A percentile compares a stretch with the other conserved stretches of the same genome.
Evolutionary conservation across 106 monocot species (phyloP).

Genomic region (Dendrobium chrysotoxum): DNA sequence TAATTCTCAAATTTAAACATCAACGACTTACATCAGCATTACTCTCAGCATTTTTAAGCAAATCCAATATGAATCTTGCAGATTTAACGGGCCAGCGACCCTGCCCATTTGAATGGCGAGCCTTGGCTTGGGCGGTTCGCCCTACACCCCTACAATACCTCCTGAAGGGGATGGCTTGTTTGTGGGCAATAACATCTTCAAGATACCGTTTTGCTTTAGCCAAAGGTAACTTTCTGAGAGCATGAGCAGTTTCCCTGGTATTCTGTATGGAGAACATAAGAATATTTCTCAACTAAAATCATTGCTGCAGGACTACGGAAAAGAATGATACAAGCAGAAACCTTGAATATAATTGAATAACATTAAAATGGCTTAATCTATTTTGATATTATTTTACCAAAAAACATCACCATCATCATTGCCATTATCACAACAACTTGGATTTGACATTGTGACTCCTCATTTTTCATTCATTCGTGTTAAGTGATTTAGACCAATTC

Average conservation of each 20-base stretch:
- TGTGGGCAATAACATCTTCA: slow-evolving; percentile 44
- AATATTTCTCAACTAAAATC: too few species aligned
- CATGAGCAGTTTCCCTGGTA: slow-evolving; percentile 37
- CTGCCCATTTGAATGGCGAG: slow-evolving; percentile 37
- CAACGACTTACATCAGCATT: slow-evolving; percentile 49
- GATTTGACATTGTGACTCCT: too few species aligned
- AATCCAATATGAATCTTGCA: slow-evolving; percentile 48
- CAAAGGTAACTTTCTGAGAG: slow-evolving; percentile 36
- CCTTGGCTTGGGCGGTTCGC: slow-evolving; percentile 38
- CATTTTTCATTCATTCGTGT: too few species aligned
- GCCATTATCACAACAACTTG: too few species aligned
- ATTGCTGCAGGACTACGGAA: too few species aligned
- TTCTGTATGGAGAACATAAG: slow-evolving; percentile 15
- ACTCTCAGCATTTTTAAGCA: slow-evolving; percentile 62
- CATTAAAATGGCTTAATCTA: background rate
- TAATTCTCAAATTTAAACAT: background rate
- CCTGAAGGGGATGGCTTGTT: slow-evolving; percentile 43
- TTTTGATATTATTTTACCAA: background rate
- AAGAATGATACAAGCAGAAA: background rate
- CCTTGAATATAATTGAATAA: background rate
- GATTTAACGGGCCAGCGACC: slow-evolving; percentile 61
- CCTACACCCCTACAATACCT: slow-evolving; percentile 40
- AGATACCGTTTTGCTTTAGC: slow-evolving; percentile 40
- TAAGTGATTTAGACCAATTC: background rate
- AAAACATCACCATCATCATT: background rate